phyloP scores from a whole-genome alignment of 495 filamentous ascomycete genomes.

The Aspergillus baeticus region DNA sequence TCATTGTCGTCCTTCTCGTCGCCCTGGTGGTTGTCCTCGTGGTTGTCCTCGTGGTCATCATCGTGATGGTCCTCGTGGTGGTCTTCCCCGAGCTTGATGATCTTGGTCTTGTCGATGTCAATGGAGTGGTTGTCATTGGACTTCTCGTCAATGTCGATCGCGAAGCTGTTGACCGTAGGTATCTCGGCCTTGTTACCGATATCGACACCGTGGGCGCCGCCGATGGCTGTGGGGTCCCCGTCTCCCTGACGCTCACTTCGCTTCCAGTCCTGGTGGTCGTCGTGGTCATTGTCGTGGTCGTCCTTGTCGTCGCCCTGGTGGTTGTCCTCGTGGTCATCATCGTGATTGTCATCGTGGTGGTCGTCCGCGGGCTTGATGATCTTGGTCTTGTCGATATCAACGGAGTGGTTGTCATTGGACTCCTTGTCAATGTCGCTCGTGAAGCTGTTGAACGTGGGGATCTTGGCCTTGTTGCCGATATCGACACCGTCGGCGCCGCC shows the following conservation, averaged over 20 bases:
- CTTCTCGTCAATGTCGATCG: neutral
- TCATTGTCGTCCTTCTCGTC: no score
- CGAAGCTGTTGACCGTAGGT: neutral
- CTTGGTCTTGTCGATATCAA: neutral
- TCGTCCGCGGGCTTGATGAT: neutral
- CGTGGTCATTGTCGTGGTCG: no score
- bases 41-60: neutral
- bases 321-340: no score
- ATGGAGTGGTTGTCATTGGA: slow-evolving; percentile 7
- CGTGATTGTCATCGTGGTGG: neutral
- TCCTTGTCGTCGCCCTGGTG: no score
- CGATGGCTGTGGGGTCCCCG: neutral
- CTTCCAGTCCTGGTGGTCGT: no score
- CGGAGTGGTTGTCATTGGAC: slow-evolving; percentile 6
- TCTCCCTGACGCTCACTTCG: neutral
- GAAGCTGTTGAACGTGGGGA: neutral
- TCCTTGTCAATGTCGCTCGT: neutral
- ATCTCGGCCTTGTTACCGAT: slow-evolving; percentile 1
- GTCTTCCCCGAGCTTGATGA: neutral
- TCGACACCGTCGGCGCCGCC: slow-evolving; percentile 8
- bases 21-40: neutral
- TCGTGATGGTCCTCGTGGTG: neutral
- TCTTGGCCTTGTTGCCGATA: neutral
- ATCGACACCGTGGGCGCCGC: neutral
- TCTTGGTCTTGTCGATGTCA: neutral